Conservation (phyloP, 805 yeast genomes). For the Novakomyces olei region DNA sequence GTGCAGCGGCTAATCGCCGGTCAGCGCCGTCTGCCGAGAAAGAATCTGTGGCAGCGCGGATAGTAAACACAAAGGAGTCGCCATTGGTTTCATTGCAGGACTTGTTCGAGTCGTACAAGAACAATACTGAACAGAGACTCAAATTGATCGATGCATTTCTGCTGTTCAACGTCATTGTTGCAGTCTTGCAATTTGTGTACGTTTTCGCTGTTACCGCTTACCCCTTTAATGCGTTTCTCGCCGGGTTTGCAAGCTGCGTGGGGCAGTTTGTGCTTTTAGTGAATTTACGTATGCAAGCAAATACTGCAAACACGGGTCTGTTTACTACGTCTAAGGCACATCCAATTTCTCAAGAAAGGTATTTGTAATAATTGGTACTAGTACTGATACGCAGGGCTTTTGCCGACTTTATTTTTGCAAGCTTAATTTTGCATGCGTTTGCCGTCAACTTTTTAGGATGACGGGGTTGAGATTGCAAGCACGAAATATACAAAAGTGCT, state of each 20-base stretch:
- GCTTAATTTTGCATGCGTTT: slow-evolving; percentile 70
- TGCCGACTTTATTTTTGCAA: slow-evolving; percentile 74
- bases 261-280: slow-evolving; percentile 84
- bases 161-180: slow-evolving; percentile 49
- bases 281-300: not conserved
- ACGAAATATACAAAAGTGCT: no score
- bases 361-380: not conserved
- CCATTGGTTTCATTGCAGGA: no score
- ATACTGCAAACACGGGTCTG: slow-evolving; percentile 24
- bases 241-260: slow-evolving; percentile 79
- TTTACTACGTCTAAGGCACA: slow-evolving; percentile 18
- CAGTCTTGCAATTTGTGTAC: slow-evolving; percentile 57
- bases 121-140: slow-evolving; percentile 10
- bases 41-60: no score
- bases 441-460: slow-evolving; percentile 46
- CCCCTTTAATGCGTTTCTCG: slow-evolving; percentile 92
- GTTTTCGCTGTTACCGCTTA: slow-evolving; percentile 57
- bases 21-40: no score
- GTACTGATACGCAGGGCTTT: slow-evolving; percentile 25
- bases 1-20: no score
- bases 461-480: no score
- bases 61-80: no score
- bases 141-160: slow-evolving; percentile 60
- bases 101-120: slow-evolving; percentile 3
- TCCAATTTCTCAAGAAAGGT: not conserved